A percentile compares a stretch with the other conserved stretches of the same genome.
These are phyloP conservation scores for Xylariaceae sp. DNA, from an alignment of 2,329 filamentous ascomycete genomes.

Conservation along the genomic window DNA sequence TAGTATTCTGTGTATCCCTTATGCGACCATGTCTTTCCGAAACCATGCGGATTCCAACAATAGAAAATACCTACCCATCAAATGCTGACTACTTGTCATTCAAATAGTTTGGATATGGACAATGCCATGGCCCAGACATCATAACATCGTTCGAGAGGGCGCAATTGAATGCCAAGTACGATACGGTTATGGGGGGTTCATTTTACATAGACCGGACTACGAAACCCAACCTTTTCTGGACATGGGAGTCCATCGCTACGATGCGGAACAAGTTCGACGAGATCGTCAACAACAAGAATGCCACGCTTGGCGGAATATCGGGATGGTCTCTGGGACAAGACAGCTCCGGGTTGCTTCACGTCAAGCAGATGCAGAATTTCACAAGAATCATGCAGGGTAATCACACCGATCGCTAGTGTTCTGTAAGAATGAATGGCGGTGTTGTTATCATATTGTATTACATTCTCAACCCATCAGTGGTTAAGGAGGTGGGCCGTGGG, in stretches of 20 bases:
- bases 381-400: not conserved
- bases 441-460: not conserved
- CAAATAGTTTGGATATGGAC: conserved; percentile 2
- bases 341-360: conserved; percentile 37
- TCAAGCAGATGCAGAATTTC: conserved; percentile 36
- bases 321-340: conserved; percentile 52
- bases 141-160: conserved; percentile 12
- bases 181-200: not conserved
- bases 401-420: too few relatives aligned
- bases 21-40: not conserved
- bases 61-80: not conserved
- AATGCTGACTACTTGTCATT: not conserved
- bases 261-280: conserved; percentile 44
- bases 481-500: not conserved
- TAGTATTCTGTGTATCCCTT: not conserved
- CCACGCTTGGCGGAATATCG: conserved; percentile 45
- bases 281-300: conserved; percentile 37
- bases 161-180: not conserved
- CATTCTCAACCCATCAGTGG: not conserved
- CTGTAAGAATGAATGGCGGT: not conserved
- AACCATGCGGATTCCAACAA: not conserved
- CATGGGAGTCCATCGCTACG: conserved; percentile 48
- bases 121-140: conserved; percentile 10
- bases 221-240: conserved; percentile 42
- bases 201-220: conserved; percentile 11